A percentile compares a stretch with the other conserved stretches of the same genome.
Evolutionary conservation across 2,329 filamentous ascomycete genomes (phyloP).

Genomic region (Thielaviopsis euricoi): DNA sequence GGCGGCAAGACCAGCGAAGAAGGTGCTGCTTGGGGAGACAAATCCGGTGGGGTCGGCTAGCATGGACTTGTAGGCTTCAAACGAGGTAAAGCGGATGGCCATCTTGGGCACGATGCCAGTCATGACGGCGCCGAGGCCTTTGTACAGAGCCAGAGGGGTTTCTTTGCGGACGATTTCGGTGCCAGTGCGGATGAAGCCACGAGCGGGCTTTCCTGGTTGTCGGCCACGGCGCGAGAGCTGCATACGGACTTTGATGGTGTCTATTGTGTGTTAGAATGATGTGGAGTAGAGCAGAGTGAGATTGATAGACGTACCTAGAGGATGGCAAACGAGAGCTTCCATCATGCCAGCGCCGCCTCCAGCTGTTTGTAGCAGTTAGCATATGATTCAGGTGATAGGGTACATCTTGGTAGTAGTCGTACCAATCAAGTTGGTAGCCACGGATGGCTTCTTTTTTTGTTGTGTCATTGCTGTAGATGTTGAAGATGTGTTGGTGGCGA

Average conservation of each 20-base stretch:
- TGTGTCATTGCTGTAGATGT: conserved; percentile 19
- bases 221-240: conserved; percentile 80
- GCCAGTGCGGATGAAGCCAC: conserved; percentile 79
- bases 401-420: conserved; percentile 13
- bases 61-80: conserved; percentile 83
- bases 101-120: conserved; percentile 98
- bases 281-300: conserved; percentile 7
- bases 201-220: conserved; percentile 65
- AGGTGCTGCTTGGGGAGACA: conserved; percentile 55
- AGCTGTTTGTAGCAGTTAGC: conserved; percentile 46
- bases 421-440: conserved; percentile 85
- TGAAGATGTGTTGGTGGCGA: not conserved
- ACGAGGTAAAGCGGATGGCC: conserved; percentile 97
- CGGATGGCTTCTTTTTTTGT: conserved; percentile 52
- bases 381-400: conserved; percentile 1
- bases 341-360: conserved; percentile 98
- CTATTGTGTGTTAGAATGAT: conserved; percentile 23
- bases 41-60: conserved; percentile 53
- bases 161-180: conserved; percentile 75
- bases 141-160: conserved; percentile 87
- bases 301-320: conserved; percentile 48
- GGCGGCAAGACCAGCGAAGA: conserved; percentile 65
- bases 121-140: conserved; percentile 89
- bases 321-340: conserved; percentile 93
- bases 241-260: conserved; percentile 99